Percentiles rank a stretch among this genome's conserved stretches.
These are phyloP conservation scores for Pyronema domesticum DNA, from an alignment of 495 filamentous ascomycete species.

Conservation along the genomic window DNA sequence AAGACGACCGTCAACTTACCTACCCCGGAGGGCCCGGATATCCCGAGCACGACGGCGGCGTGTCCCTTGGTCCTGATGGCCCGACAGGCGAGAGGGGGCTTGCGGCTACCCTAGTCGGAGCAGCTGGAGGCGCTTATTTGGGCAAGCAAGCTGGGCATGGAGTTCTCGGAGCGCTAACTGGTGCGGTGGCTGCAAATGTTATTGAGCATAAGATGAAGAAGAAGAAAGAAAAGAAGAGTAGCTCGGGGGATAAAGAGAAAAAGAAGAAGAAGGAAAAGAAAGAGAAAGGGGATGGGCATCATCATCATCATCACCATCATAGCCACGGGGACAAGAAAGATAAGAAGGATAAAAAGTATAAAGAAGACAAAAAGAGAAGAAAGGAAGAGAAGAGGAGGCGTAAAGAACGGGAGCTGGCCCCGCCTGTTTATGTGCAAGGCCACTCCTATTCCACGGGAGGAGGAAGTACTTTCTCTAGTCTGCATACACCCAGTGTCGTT, in stretches of 20 bases:
- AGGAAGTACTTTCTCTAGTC: conserved; percentile 7
- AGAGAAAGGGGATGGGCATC: conserved; percentile 17
- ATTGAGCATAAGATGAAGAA: conserved; percentile 17
- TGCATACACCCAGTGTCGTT: conserved; percentile 10
- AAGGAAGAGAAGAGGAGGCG: conserved; percentile 24
- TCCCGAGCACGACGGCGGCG: neutral
- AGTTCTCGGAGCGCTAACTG: conserved; percentile 29
- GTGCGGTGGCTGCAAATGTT: conserved; percentile 30
- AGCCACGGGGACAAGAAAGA: conserved; percentile 25
- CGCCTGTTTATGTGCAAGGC: conserved; percentile 16
- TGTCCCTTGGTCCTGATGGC: neutral
- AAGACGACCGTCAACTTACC: neutral
- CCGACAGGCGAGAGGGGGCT: conserved; percentile 27
- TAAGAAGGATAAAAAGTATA: conserved; percentile 18
- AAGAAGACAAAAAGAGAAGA: conserved; percentile 23
- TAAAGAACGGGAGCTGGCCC: conserved; percentile 22
- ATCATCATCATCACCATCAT: neutral
- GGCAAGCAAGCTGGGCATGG: conserved; percentile 30
- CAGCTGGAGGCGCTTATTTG: conserved; percentile 29
- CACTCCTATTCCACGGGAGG: conserved; percentile 23
- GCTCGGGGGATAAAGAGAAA: conserved; percentile 21
- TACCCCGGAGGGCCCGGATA: neutral
- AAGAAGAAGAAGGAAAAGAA: conserved; percentile 23
- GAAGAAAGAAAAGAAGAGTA: conserved; percentile 23
- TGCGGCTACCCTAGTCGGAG: conserved; percentile 29